Evolutionary conservation across 371 early-diverging fungal species (phyloP).

Genomic region (Nematocida sp.): DNA sequence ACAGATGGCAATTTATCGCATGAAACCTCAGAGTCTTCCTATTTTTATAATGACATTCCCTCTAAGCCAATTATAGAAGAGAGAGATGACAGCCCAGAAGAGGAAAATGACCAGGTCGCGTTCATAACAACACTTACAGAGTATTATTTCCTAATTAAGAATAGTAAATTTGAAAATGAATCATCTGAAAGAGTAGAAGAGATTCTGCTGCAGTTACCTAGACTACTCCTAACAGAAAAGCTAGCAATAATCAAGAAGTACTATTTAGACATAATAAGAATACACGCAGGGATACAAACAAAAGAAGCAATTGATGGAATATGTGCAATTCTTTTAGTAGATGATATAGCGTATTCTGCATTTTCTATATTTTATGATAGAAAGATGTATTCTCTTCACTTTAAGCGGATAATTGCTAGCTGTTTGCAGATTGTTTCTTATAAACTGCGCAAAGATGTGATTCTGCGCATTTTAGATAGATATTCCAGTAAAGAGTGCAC

Average conservation of each 20-base stretch:
- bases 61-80: slow-evolving; percentile 25
- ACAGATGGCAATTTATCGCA: slow-evolving; percentile 15
- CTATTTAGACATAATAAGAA: slow-evolving; percentile 12
- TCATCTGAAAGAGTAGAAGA: background rate
- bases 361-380: slow-evolving; percentile 18
- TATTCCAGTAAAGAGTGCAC: background rate
- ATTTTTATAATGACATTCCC: slow-evolving; percentile 35
- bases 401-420: background rate
- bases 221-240: background rate
- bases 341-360: background rate
- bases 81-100: slow-evolving; percentile 13
- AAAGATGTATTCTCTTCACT: slow-evolving; percentile 29
- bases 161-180: background rate
- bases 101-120: background rate
- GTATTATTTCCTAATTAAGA: slow-evolving; percentile 7
- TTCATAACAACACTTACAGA: slow-evolving; percentile 42
- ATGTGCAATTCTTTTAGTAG: background rate
- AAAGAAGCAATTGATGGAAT: background rate
- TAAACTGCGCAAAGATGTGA: background rate
- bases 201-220: background rate
- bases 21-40: slow-evolving; percentile 24
- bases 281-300: slow-evolving; percentile 21
- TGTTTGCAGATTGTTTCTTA: background rate
- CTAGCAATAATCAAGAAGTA: slow-evolving; percentile 4
- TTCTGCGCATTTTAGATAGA: background rate